A percentile compares a stretch with the other conserved stretches of the same genome.
Conservation (phyloP, 163 green algal species). For the Volvox carteri region DNA sequence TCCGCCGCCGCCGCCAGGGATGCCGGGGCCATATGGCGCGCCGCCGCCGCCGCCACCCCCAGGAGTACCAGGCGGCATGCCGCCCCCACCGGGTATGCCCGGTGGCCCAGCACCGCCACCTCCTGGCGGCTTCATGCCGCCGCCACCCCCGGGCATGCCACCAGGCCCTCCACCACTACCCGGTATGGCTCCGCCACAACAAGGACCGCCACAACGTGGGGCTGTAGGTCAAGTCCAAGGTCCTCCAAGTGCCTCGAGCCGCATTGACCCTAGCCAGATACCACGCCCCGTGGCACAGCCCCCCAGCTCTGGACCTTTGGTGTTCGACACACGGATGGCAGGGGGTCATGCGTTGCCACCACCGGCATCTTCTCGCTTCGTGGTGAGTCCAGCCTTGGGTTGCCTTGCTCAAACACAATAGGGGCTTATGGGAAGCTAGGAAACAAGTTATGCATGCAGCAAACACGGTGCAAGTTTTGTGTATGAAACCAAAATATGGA, state of each 20-base stretch:
- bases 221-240: neutral
- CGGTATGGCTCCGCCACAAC: slow-evolving; percentile 8
- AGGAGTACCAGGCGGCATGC: slow-evolving; percentile 26
- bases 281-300: slow-evolving; percentile 66
- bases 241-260: slow-evolving; percentile 3
- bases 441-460: too few species aligned
- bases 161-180: slow-evolving; percentile 14
- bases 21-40: slow-evolving; percentile 4
- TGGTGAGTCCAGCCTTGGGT: slow-evolving; percentile 45
- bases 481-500: too few species aligned
- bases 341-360: slow-evolving; percentile 75
- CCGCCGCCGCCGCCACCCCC: slow-evolving; percentile 2
- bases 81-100: slow-evolving; percentile 22
- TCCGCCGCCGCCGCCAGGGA: slow-evolving; percentile 9
- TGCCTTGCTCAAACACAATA: neutral
- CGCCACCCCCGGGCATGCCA: slow-evolving; percentile 28
- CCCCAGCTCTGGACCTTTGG: slow-evolving; percentile 43
- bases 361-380: slow-evolving; percentile 65
- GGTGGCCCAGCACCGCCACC: neutral
- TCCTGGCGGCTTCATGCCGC: slow-evolving; percentile 12
- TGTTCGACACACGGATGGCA: slow-evolving; percentile 83
- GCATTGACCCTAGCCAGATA: slow-evolving; percentile 81
- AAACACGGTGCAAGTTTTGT: too few species aligned
- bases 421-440: too few species aligned
- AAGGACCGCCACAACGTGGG: neutral